phyloP scores from a whole-genome alignment of 108 stramenopile genomes.

The Cyclostephanos tholiformis region DNA sequence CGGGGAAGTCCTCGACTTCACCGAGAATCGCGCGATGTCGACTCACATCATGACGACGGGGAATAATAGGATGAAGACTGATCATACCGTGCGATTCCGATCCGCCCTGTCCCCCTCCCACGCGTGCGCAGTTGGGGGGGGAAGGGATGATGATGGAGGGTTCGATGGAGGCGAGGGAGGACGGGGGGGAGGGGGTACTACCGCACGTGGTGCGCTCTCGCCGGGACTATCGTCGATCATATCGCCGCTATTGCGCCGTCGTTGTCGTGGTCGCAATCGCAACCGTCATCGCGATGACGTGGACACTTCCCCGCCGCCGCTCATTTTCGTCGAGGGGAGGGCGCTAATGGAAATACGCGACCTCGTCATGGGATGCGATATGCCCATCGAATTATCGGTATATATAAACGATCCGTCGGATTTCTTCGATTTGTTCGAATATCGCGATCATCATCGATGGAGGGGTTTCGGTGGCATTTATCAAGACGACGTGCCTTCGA shows the following conservation, averaged over 20 bases:
- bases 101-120: neutral
- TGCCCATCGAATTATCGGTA: constrained; percentile 58
- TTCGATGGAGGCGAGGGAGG: too few relatives aligned
- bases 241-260: constrained; percentile 53
- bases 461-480: too few relatives aligned
- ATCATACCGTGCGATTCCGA: constrained; percentile 61
- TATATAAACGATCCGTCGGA: constrained; percentile 45
- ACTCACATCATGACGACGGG: too few relatives aligned
- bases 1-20: constrained; percentile 28
- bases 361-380: constrained; percentile 65
- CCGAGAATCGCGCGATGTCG: constrained; percentile 26
- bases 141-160: too few relatives aligned
- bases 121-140: constrained; percentile 11
- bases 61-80: constrained; percentile 1
- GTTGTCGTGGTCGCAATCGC: neutral
- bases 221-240: constrained; percentile 49
- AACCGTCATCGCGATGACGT: neutral
- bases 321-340: constrained; percentile 43
- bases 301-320: neutral
- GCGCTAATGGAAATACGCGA: constrained; percentile 72
- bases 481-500: neutral
- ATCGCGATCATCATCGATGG: neutral
- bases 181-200: constrained; percentile 9
- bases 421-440: constrained; percentile 62
- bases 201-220: constrained; percentile 56